Conservation (phyloP, 768 basidiomycete species). For the Tricholomella constricta region DNA sequence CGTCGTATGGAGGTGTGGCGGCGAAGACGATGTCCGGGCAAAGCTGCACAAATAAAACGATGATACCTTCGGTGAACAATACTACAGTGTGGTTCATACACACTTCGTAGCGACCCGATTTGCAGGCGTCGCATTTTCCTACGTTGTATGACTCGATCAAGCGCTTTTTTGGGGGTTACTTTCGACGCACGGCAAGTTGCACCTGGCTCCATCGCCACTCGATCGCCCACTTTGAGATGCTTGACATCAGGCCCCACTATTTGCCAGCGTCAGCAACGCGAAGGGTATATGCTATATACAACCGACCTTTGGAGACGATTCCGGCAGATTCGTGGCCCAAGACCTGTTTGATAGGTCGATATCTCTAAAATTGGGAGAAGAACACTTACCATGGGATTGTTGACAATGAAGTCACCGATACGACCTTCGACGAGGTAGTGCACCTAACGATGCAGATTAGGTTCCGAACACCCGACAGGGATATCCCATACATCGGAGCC, state of each 20-base stretch:
- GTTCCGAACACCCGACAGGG: slow-evolving; percentile 11
- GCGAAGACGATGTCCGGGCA: slow-evolving; percentile 88
- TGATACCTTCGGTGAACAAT: no score
- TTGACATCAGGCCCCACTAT: slow-evolving; percentile 80
- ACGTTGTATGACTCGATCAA: slow-evolving; percentile 5
- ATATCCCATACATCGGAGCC: slow-evolving; percentile 72
- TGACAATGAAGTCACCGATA: slow-evolving; percentile 79
- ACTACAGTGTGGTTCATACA: no score
- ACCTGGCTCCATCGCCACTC: slow-evolving; percentile 92
- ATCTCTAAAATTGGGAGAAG: background rate
- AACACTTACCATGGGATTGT: slow-evolving; percentile 69
- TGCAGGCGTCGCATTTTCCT: slow-evolving; percentile 79
- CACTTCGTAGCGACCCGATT: slow-evolving; percentile 82
- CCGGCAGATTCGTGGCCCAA: slow-evolving; percentile 95
- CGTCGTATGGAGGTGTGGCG: slow-evolving; percentile 92
- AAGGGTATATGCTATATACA: background rate
- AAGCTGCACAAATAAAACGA: slow-evolving; percentile 45
- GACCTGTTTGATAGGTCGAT: slow-evolving; percentile 74
- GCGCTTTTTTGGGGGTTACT: slow-evolving; percentile 2
- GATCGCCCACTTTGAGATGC: slow-evolving; percentile 77
- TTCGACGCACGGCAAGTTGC: slow-evolving; percentile 66
- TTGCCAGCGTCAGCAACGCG: background rate
- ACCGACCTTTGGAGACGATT: slow-evolving; percentile 63
- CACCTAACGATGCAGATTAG: slow-evolving; percentile 45
- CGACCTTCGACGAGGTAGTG: slow-evolving; percentile 80